A percentile compares a stretch with the other conserved stretches of the same genome.
Conservation (phyloP, 1,284 basidiomycete genomes). For the Boletus albobrunnescens region DNA sequence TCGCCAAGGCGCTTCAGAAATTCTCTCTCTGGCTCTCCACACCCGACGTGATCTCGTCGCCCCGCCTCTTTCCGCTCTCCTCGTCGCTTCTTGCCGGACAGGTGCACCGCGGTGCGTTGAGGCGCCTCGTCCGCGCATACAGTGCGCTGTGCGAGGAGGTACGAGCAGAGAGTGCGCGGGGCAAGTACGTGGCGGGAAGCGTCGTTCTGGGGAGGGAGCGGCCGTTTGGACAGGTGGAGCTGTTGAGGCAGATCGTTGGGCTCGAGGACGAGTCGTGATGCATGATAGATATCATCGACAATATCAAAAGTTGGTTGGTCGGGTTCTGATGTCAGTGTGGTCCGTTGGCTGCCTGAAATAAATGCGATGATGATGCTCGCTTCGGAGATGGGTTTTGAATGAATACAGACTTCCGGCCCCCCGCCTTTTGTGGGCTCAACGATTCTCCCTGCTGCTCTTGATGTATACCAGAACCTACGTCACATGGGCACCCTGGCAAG, state of each 20-base stretch:
- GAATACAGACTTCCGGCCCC: too few species aligned
- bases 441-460: too few species aligned
- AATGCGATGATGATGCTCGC: too few species aligned
- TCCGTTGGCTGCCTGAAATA: too few species aligned
- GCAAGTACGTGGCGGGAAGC: slow-evolving; percentile 79
- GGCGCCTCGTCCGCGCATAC: slow-evolving; percentile 67
- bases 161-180: slow-evolving; percentile 53
- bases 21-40: slow-evolving; percentile 71
- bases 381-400: too few species aligned
- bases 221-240: slow-evolving; percentile 71
- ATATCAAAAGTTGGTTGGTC: too few species aligned
- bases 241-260: slow-evolving; percentile 74
- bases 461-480: too few species aligned
- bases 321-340: too few species aligned
- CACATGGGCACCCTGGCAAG: too few species aligned
- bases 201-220: slow-evolving; percentile 83
- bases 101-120: slow-evolving; percentile 74
- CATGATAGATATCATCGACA: too few species aligned
- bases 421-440: too few species aligned
- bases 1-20: slow-evolving; percentile 51
- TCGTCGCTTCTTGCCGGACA: slow-evolving; percentile 60
- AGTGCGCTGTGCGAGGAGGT: slow-evolving; percentile 69
- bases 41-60: slow-evolving; percentile 70
- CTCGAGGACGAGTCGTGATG: slow-evolving; percentile 41
- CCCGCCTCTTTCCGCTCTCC: slow-evolving; percentile 71